phyloP scores from a whole-genome alignment of 768 basidiomycete genomes.

The Glaciozyma antarctica region DNA sequence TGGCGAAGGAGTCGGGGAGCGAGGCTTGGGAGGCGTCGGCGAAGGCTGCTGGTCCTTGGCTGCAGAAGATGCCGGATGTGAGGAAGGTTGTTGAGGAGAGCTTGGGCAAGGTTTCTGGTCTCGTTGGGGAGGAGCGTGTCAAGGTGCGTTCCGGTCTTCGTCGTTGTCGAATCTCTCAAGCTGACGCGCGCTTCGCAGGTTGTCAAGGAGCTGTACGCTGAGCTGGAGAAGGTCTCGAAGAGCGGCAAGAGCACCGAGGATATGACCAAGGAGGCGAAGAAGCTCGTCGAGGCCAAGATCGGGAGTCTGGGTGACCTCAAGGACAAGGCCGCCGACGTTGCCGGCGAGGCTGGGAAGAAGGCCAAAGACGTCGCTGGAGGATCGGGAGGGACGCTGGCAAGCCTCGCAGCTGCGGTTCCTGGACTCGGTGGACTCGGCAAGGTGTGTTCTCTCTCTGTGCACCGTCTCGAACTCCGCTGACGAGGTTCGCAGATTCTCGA shows the following conservation, averaged over 20 bases:
- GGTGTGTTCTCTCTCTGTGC: conserved; percentile 9
- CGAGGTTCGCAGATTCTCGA: conserved; percentile 7
- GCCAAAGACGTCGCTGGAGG: conserved; percentile 15
- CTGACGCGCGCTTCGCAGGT: conserved; percentile 2
- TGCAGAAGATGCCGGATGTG: conserved; percentile 34
- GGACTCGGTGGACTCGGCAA: conserved; percentile 24
- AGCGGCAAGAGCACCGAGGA: conserved; percentile 25
- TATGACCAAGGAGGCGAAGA: conserved; percentile 28
- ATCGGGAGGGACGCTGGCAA: conserved; percentile 1
- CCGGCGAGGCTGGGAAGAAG: background rate
- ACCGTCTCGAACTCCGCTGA: background rate
- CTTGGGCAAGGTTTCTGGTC: conserved; percentile 24
- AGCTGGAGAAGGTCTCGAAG: conserved; percentile 31
- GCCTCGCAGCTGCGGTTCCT: background rate
- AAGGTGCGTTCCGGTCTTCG: conserved; percentile 12
- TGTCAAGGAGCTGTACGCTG: conserved; percentile 32
- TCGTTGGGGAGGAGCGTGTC: conserved; percentile 34
- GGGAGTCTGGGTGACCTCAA: conserved; percentile 19
- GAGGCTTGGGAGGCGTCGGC: conserved; percentile 31
- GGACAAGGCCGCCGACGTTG: conserved; percentile 17
- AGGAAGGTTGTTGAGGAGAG: conserved; percentile 33
- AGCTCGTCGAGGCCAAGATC: conserved; percentile 31
- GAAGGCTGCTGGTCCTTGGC: conserved; percentile 26
- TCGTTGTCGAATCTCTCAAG: background rate
- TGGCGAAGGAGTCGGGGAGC: conserved; percentile 26